A percentile compares a stretch with the other conserved stretches of the same genome.
phyloP scores from a whole-genome alignment of 78 protist genomes.

The Planoprotostelium fungivorum region DNA sequence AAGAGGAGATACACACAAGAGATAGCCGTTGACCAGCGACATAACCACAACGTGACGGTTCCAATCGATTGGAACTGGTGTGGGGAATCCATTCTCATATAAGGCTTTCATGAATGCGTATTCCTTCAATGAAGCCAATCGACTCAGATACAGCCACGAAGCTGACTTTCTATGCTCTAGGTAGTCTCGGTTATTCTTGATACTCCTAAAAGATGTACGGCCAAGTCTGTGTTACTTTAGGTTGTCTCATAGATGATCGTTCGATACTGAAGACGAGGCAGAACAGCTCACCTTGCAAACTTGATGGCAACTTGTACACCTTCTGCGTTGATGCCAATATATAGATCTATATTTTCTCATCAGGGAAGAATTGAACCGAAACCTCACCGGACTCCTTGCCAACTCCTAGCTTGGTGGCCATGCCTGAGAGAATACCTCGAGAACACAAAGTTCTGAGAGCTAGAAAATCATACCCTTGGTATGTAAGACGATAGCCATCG shows the following conservation, averaged over 20 bases:
- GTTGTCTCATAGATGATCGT: not conserved
- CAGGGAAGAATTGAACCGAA: no score
- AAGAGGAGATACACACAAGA: conserved; percentile 39
- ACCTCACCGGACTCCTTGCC: conserved; percentile 95
- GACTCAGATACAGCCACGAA: conserved; percentile 92
- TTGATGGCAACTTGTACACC: conserved; percentile 68
- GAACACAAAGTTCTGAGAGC: conserved; percentile 83
- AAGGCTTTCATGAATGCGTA: conserved; percentile 95
- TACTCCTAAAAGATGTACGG: conserved; percentile 90
- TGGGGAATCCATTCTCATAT: conserved; percentile 87
- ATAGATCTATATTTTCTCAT: conserved; percentile 58
- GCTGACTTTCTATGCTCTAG: conserved; percentile 56
- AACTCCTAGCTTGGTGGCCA: conserved; percentile 95
- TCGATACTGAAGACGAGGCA: not conserved
- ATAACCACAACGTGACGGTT: conserved; percentile 95
- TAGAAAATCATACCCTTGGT: conserved; percentile 94
- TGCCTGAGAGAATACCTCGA: conserved; percentile 63
- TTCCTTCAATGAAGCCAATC: conserved; percentile 95
- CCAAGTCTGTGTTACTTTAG: conserved; percentile 87
- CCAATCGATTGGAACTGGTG: conserved; percentile 90
- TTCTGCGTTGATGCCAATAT: conserved; percentile 43
- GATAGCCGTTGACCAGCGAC: conserved; percentile 82
- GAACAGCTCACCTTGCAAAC: conserved; percentile 21
- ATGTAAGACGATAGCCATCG: conserved; percentile 93
- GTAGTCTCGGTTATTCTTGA: conserved; percentile 94